A percentile compares a stretch with the other conserved stretches of the same genome.
phyloP scores from a whole-genome alignment of 2,329 filamentous ascomycete genomes.

The Fusarium poae region DNA sequence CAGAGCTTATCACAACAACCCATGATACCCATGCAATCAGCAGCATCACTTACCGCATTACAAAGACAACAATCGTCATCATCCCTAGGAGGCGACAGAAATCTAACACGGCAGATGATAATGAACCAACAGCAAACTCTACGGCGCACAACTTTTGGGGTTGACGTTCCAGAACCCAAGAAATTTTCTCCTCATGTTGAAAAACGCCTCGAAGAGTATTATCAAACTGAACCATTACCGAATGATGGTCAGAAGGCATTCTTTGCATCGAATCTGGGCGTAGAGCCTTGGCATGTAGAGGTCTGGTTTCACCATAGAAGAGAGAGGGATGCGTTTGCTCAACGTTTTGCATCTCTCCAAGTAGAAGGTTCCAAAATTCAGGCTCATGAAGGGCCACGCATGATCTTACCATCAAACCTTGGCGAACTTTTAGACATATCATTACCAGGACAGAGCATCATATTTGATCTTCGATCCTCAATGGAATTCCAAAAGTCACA shows the following conservation, averaged over 20 bases:
- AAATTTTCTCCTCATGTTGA: conserved; percentile 64
- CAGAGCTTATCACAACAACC: conserved; percentile 33
- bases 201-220: conserved; percentile 66
- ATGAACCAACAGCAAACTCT: conserved; percentile 61
- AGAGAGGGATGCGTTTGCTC: conserved; percentile 61
- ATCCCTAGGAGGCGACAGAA: conserved; percentile 37
- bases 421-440: conserved; percentile 65
- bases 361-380: conserved; percentile 54
- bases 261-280: conserved; percentile 66
- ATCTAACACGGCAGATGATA: conserved; percentile 58
- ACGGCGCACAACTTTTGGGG: conserved; percentile 56
- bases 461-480: conserved; percentile 64
- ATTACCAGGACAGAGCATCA: conserved; percentile 58
- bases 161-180: conserved; percentile 59
- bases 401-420: conserved; percentile 66
- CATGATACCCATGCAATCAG: conserved; percentile 42
- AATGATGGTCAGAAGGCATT: conserved; percentile 65
- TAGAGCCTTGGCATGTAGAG: conserved; percentile 64
- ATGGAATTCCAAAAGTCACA: conserved; percentile 64
- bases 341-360: conserved; percentile 60
- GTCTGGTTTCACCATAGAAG: conserved; percentile 69
- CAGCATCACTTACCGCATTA: conserved; percentile 43
- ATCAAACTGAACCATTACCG: conserved; percentile 61
- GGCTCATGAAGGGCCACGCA: conserved; percentile 54
- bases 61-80: conserved; percentile 42